Evolutionary conservation across 1,284 basidiomycete species (phyloP), one percentile per base, ranked within the genome.

Genomic region (Tylopilus orsonianus): DNA sequence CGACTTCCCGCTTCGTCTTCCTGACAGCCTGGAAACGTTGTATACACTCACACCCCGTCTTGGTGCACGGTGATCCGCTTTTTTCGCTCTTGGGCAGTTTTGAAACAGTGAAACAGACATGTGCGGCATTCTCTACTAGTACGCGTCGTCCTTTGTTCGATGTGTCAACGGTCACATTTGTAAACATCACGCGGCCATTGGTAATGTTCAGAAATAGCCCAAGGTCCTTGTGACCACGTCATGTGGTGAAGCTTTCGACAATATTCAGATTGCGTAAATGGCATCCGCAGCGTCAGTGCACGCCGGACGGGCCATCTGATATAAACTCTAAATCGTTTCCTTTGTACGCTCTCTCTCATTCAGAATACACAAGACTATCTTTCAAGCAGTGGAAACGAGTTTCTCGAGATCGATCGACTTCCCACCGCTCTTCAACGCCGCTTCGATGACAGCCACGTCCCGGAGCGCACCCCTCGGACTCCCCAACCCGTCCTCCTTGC

Each of bases 361-460:
- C 13, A 6, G 20, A 33, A 20, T 7, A 10, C 4, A 10, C 14
- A 14, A 27, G 9, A 7, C 2, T 36, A 5, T 5, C 19, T 24
- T 46, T 56, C 36, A 57, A 8, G 32, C 39, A 5, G 41, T 37
- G n/a, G 45, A 2, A 24, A 67, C 58, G 22, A 80, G 61, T 53
- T 70, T 72, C 37, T 68, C 70, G 45, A 91, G 68, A 60, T 86
- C 79, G 8, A 89, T 72, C 41, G 78, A 63, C 46, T 70, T 58
- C 2, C 90, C 90, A 14, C 78, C 68, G 58, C 87, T 90, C 37
- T 76, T 81, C 67, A 93, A 71, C 32, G 79, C 78, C n/a, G 85
- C 88, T 69, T 93, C 73, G 54, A 93, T 84, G 56, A 91, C 74
- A 26, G 84, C 85, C 20, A 93, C 81, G 61, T 93, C 90, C 54